Evolutionary conservation across 2,329 filamentous ascomycete genomes (phyloP).

Genomic region (Trichoderma simmonsii): DNA sequence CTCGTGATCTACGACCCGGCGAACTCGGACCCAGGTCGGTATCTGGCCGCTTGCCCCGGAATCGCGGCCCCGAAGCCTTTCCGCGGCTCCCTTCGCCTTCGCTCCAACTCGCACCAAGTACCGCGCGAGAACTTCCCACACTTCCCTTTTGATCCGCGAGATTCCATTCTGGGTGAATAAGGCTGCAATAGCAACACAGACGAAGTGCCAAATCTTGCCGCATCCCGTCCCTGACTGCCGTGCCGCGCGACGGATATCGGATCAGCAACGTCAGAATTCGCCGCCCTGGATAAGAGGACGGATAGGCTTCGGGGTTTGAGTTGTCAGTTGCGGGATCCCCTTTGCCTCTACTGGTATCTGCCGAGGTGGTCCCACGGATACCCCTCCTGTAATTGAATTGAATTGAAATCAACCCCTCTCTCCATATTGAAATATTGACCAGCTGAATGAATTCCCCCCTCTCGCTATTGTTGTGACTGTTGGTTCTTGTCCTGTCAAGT

Average conservation of each 20-base stretch:
- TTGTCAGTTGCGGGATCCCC: background rate
- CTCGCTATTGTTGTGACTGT: background rate
- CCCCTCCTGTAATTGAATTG: background rate
- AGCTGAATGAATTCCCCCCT: background rate
- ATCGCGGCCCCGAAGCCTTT: background rate
- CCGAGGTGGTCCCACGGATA: background rate
- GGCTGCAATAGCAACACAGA: background rate
- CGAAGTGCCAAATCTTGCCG: background rate
- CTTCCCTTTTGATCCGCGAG: background rate
- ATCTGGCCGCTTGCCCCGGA: conserved; percentile 1
- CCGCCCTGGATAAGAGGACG: background rate
- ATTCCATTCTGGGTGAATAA: background rate
- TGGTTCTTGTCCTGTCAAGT: background rate
- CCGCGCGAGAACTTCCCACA: background rate
- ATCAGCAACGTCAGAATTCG: background rate
- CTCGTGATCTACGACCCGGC: conserved; percentile 10
- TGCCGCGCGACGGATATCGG: background rate
- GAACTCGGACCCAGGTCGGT: conserved; percentile 11
- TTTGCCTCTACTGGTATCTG: background rate
- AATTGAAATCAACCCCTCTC: background rate
- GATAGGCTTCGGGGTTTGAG: background rate
- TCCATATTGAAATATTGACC: background rate
- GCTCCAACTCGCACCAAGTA: background rate
- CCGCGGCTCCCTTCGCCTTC: background rate
- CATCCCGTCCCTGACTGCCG: background rate